Percentiles rank a stretch among this genome's conserved stretches.
Evolutionary conservation across 345 rosid species (phyloP).

Genomic region (Salix viminalis): DNA sequence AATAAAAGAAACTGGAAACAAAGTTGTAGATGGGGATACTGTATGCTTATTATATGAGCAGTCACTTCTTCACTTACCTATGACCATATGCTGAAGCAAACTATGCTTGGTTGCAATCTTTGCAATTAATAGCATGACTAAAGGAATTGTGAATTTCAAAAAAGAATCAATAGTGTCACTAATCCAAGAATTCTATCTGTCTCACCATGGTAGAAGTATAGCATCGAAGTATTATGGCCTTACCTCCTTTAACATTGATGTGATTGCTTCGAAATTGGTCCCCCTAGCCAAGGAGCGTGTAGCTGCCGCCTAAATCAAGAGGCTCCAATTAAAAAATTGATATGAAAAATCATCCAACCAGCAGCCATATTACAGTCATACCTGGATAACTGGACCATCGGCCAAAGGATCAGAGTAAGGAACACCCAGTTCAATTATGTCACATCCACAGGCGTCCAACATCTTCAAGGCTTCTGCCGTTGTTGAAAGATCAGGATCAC

Average conservation of each 20-base stretch:
- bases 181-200: not conserved
- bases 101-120: not conserved
- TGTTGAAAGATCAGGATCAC: conserved; percentile 95
- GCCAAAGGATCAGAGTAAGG: conserved; percentile 92
- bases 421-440: conserved; percentile 83
- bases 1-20: not conserved
- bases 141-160: not conserved
- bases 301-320: conserved; percentile 71
- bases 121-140: not conserved
- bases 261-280: conserved; percentile 61
- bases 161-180: no score
- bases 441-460: conserved; percentile 69
- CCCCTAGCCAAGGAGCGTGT: conserved; percentile 75
- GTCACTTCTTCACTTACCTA: not conserved
- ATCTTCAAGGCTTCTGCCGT: conserved; percentile 80
- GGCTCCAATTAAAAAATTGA: conserved; percentile 11
- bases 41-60: not conserved
- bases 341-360: not conserved
- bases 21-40: not conserved
- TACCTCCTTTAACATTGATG: conserved; percentile 79
- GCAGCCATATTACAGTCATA: conserved; percentile 12
- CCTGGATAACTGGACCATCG: conserved; percentile 96
- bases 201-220: not conserved
- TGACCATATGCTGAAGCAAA: not conserved
- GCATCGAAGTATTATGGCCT: not conserved